phyloP scores from a whole-genome alignment of 2,329 filamentous ascomycete genomes.

The Neoarthrinium moseri region DNA sequence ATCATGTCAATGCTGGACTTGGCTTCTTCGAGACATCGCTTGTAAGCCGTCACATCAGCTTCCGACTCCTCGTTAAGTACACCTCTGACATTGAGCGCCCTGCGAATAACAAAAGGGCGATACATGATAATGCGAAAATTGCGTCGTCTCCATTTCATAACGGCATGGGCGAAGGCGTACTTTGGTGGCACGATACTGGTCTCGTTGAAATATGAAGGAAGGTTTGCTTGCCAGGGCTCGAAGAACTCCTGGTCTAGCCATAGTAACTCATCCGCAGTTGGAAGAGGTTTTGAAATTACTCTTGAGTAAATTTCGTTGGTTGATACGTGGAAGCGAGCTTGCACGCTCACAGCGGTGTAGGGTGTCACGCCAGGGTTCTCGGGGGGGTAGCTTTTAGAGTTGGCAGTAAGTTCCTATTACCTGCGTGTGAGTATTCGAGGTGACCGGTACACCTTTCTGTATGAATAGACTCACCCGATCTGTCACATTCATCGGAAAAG shows the following conservation, averaged over 20 bases:
- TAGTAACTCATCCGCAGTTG: constrained; percentile 38
- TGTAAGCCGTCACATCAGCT: constrained; percentile 24
- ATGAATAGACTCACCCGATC: constrained; percentile 16
- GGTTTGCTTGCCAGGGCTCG: constrained; percentile 32
- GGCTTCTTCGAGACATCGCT: constrained; percentile 39
- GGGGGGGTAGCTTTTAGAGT: constrained; percentile 29
- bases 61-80: constrained; percentile 14
- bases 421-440: not conserved
- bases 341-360: constrained; percentile 40
- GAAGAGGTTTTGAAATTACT: constrained; percentile 42
- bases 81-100: constrained; percentile 24
- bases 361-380: constrained; percentile 38
- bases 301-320: constrained; percentile 43
- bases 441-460: not conserved
- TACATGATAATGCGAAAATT: constrained; percentile 49
- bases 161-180: constrained; percentile 37
- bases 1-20: constrained; percentile 38
- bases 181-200: constrained; percentile 28
- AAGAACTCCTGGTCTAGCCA: constrained; percentile 37
- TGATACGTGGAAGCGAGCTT: constrained; percentile 43
- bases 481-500: constrained; percentile 20
- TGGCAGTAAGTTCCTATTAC: constrained; percentile 28
- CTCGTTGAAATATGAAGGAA: constrained; percentile 36
- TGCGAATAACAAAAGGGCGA: constrained; percentile 42
- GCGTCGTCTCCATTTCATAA: constrained; percentile 41